Percentiles rank a stretch among this genome's conserved stretches.
phyloP scores from a whole-genome alignment of 495 filamentous ascomycete species.

The Elaphomyces granulatus region DNA sequence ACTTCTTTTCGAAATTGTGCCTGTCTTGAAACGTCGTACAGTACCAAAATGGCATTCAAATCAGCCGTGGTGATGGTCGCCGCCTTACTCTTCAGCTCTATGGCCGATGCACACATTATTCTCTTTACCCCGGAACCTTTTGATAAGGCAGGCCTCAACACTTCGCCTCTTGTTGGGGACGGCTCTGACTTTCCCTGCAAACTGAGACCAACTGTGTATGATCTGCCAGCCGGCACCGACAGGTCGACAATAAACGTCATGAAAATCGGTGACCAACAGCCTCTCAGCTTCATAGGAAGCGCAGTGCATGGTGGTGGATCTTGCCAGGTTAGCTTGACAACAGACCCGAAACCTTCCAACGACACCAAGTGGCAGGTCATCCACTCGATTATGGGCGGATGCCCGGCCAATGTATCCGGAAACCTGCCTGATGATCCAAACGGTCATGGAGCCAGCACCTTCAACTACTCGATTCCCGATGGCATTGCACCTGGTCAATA shows the following conservation, averaged over 20 bases:
- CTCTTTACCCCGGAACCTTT: conserved; percentile 59
- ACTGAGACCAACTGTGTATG: conserved; percentile 15
- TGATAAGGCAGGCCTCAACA: conserved; percentile 33
- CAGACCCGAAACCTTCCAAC: conserved; percentile 46
- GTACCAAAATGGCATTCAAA: conserved; percentile 30
- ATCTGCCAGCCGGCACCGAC: too few species aligned
- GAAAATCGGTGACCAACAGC: conserved; percentile 16
- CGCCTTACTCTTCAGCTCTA: conserved; percentile 34
- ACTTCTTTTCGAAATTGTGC: neutral
- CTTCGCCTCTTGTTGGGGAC: conserved; percentile 42
- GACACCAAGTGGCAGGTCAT: conserved; percentile 56
- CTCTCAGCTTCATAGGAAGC: conserved; percentile 22
- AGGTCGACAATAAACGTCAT: conserved; percentile 19
- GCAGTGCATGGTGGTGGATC: conserved; percentile 82
- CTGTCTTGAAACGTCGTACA: neutral
- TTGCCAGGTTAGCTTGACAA: conserved; percentile 74
- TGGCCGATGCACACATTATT: conserved; percentile 48
- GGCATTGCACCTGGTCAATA: conserved; percentile 36
- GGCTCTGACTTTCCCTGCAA: conserved; percentile 77
- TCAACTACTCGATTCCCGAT: conserved; percentile 34
- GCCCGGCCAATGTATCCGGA: conserved; percentile 40
- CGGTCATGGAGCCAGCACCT: conserved; percentile 13
- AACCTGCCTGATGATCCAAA: conserved; percentile 20
- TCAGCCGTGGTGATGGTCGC: conserved; percentile 18
- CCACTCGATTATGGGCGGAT: conserved; percentile 68